These are phyloP conservation scores for Osmanthus fragrans DNA, from an alignment of 257 asterid species.

Conservation along the genomic window DNA sequence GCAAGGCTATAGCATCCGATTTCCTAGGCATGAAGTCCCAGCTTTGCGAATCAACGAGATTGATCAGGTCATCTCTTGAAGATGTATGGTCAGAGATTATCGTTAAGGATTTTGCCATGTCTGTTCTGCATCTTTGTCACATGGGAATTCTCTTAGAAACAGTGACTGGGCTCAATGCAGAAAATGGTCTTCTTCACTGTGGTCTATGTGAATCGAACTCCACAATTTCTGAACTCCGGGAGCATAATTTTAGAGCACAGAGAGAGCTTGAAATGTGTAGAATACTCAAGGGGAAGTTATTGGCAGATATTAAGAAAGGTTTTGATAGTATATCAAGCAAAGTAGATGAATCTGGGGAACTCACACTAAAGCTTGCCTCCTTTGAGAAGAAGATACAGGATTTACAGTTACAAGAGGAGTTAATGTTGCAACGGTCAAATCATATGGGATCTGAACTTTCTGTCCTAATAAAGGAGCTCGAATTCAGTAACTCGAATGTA, in stretches of 20 bases:
- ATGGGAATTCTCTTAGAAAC: slow-evolving; percentile 87
- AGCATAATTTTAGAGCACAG: slow-evolving; percentile 63
- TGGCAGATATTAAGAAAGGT: slow-evolving; percentile 68
- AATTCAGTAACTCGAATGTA: slow-evolving; percentile 53
- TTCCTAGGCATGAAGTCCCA: slow-evolving; percentile 52
- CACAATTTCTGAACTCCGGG: slow-evolving; percentile 67
- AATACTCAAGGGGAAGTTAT: slow-evolving; percentile 69
- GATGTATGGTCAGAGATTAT: slow-evolving; percentile 92
- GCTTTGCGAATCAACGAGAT: slow-evolving; percentile 48
- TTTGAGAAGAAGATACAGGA: slow-evolving; percentile 72
- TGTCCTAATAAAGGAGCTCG: slow-evolving; percentile 67
- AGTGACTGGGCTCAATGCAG: slow-evolving; percentile 77
- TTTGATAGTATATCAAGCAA: slow-evolving; percentile 70
- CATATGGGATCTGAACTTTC: slow-evolving; percentile 77
- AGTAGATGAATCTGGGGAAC: slow-evolving; percentile 71
- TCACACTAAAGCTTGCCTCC: slow-evolving; percentile 55
- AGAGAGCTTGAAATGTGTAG: slow-evolving; percentile 87
- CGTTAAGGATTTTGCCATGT: slow-evolving; percentile 76
- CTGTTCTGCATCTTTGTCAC: slow-evolving; percentile 91
- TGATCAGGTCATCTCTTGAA: slow-evolving; percentile 66
- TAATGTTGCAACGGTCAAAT: slow-evolving; percentile 76
- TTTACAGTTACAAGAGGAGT: slow-evolving; percentile 75
- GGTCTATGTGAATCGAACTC: slow-evolving; percentile 77
- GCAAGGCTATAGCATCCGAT: slow-evolving; percentile 48
- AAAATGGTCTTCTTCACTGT: slow-evolving; percentile 79